Evolutionary conservation across 345 rosid species (phyloP).

Genomic region (Lumnitzera littorea): DNA sequence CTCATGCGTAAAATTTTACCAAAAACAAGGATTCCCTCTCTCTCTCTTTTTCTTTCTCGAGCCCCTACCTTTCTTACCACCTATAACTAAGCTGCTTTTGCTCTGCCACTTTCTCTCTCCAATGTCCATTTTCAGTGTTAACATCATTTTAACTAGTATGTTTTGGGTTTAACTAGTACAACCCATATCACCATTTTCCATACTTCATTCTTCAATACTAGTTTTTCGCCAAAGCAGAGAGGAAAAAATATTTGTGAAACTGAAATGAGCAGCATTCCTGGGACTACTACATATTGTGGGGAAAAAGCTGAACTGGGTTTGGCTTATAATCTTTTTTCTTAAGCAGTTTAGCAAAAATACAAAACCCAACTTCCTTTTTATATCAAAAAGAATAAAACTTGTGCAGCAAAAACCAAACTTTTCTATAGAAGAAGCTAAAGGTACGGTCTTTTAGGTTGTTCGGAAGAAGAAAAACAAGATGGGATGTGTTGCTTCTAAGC

Average conservation of each 20-base stretch:
- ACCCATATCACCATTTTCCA: no score
- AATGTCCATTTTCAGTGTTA: no score
- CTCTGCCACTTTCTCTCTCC: no score
- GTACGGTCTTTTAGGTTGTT: constrained; percentile 16
- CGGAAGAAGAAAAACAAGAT: constrained; percentile 16
- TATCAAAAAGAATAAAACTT: constrained; percentile 18
- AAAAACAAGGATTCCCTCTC: not conserved
- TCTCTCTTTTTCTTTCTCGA: constrained; percentile 37
- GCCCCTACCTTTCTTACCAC: constrained; percentile 26
- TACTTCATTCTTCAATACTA: not conserved
- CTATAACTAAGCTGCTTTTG: not conserved
- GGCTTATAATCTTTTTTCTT: no score
- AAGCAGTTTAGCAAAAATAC: not conserved
- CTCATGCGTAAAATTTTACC: no score
- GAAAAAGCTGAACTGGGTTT: no score
- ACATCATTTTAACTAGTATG: no score
- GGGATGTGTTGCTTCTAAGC: constrained; percentile 72
- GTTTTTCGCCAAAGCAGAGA: no score
- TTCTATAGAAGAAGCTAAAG: constrained; percentile 8
- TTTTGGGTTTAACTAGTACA: no score
- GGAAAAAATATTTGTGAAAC: constrained; percentile 2
- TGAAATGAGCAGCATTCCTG: constrained; percentile 9
- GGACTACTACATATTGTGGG: no score
- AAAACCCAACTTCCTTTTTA: constrained; percentile 21
- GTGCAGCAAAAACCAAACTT: constrained; percentile 26